Evolutionary conservation across 257 asterid species (phyloP), one percentile per base, ranked within the genome.

Genomic region (Gentiana straminea): DNA sequence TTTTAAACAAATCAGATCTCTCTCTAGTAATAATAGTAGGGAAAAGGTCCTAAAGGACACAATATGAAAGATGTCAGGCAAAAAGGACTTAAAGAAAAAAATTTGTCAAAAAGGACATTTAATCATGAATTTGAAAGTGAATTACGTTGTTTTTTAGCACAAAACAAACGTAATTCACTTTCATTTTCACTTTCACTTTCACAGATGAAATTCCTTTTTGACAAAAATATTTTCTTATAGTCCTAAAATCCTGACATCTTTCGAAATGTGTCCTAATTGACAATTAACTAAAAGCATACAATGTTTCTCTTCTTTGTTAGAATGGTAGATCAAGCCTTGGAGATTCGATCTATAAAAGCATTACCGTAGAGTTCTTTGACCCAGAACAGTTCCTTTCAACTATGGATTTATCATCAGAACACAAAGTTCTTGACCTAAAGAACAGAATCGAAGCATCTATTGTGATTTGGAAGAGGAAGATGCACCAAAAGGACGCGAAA

Each of bases 371-470:
- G 47, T 79, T 70, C 58, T 89, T 89, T 8, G 95, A 89, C 58
- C 94, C 94, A 0, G 71, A 69, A 57, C 80, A 75, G 51, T 81
- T 89, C 69, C 87, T 89, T 45, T 75, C 79, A 1, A 68, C 78
- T 6, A 52, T 83, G 92, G 89, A 83, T 75, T 32, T 86, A 79
- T 72, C 94, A 1, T 70, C 95, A 1, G 97, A 89, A 68, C 95
- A 86, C 82, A 78, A 74, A 70, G 84, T 89, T 61, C 81, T 86
- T 24, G 94, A 89, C 68, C 81, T 89, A 7, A 89, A 89, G 78
- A 80, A 89, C 77, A 79, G 83, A 71, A 86, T 89, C 0, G 97
- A 89, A 71, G 97, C 97, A 38, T 89, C 95, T 6, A 75, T 86
- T 7, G 87, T 86, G 64, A 89, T 89, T 55, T 89, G 97, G 97